Base-by-base conservation (phyloP, 2,329 filamentous ascomycete genomes). In the Ophiosphaerella korrae region DNA sequence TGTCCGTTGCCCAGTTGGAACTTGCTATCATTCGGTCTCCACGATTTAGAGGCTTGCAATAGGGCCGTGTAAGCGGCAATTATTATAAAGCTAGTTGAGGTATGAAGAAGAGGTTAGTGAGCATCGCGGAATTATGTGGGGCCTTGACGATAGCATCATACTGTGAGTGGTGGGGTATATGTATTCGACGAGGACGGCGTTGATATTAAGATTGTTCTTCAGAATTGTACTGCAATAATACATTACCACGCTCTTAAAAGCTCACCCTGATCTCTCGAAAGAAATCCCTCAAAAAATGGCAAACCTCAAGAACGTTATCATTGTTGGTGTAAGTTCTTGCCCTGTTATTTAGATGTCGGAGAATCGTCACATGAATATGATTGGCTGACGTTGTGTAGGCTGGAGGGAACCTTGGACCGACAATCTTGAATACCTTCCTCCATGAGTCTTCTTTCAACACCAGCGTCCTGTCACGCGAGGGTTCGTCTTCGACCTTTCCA, bases 381-480 rank as follows among this genome's bases (percentile, higher is more conserved):
- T 7, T 9, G 8, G 42, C 55, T 67, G 26, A 68, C 44, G 26
- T 24, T 21, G 7, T 3, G 9, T 29, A 73, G 64, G 72, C 73
- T 32, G 60, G 63, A 21, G 77, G 78, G 40, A 78, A 77, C 43
- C 68, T 80, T 14, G 78, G 78, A 1, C 73, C 73, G 7, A 59
- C 71, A 8, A 65, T 80, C 37, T 63, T 80, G 23, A 48, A 71
- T 9, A 68, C 71, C 4, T 75, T 82, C 40, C 60, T 76, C 6
- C 60, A 73, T 2, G 52, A 68, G 4, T 70, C 69, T n/a, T 66
- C 71, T 9, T 83, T 87, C 72, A 75, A 78, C 48, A 73, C 86
- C 46, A 84, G 82, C 7, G 75, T 84, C 34, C 77, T 87, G 41
- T 81, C 79, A 21, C 83, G 85, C 62, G 68, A 74, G 34, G 55